Conservation (phyloP, 2,329 filamentous ascomycete genomes). For the Pseudocercospora macadamiae region DNA sequence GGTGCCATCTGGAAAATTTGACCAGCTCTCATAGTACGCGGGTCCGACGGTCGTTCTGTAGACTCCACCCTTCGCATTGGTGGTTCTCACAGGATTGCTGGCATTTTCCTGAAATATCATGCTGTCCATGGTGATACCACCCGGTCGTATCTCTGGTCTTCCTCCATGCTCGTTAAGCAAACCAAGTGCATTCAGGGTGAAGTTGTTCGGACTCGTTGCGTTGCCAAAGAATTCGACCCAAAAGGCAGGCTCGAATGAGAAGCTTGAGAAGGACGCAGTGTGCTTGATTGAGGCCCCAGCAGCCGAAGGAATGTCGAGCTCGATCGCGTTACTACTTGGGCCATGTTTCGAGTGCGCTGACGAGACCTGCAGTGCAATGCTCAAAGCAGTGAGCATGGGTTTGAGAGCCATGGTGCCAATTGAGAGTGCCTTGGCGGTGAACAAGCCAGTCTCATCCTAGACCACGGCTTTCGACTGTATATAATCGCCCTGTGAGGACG, state of each 20-base stretch:
- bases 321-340: conserved; percentile 1
- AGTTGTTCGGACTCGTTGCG: conserved; percentile 27
- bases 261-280: conserved; percentile 31
- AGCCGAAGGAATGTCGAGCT: conserved; percentile 20
- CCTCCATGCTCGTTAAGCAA: conserved; percentile 34
- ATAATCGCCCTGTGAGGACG: neutral
- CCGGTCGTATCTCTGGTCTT: conserved; percentile 32
- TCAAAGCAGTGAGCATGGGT: neutral
- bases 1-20: conserved; percentile 34
- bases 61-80: conserved; percentile 31
- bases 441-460: no score
- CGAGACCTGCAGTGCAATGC: neutral
- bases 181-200: conserved; percentile 33
- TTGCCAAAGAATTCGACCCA: conserved; percentile 40
- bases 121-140: conserved; percentile 37
- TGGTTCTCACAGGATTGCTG: conserved; percentile 31
- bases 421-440: neutral
- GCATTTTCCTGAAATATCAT: conserved; percentile 34
- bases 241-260: conserved; percentile 37
- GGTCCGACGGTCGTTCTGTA: conserved; percentile 37
- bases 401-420: neutral
- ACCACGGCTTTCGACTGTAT: neutral
- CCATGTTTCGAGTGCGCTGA: neutral
- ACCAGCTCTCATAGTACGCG: conserved; percentile 37
- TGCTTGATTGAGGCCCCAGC: conserved; percentile 34